Evolutionary conservation across 2,329 filamentous ascomycete species (phyloP), one percentile per base, ranked within the genome.

Genomic region (Pseudocercospora musae): DNA sequence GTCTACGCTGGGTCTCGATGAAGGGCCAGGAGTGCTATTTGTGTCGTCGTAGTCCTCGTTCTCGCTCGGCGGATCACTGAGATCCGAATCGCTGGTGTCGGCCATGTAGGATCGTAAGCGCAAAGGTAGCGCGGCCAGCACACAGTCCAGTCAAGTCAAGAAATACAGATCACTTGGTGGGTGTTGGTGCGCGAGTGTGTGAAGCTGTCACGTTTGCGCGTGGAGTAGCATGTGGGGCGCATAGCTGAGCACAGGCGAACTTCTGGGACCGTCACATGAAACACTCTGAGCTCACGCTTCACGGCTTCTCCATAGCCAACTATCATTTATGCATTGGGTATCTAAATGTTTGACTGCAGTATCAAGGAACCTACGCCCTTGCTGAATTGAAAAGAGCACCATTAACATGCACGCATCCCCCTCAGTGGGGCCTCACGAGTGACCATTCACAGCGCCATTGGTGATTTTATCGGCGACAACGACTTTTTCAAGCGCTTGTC

Each of bases 401-500:
- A 40, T 18, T 3, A 6, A 40, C 7, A 40, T 18, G 15, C 37
- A n/a, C 15, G 18, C 15, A 40, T n/a, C 37, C 15, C 6, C 15
- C 15, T n/a, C 48, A 31, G 11, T 27, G 18, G 4, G 8, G n/a
- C 52, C 18, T 40, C 52, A 37, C 33, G 48, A 61, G 48, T 64
- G 64, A 21, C 66, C 64, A 50, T 68, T 68, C 15, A 60, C 55
- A 10, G 57, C 50, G 8, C 77, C 80, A 66, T 82, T 81, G 13
- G 71, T 74, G 57, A 80, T 73, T 75, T 83, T 83, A 18, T 40
- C 59, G 31, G 71, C 78, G 50, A 85, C 81, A 44, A 91, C 86
- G 1, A 91, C 91, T 78, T 84, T 86, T 77, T 95, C 89, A 46
- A 98, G 79, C 4, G 95, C 95, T 77, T 90, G 89, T 68, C 92